These are phyloP conservation scores for Paulownia fortunei DNA, from an alignment of 257 asterid species.

Conservation along the genomic window DNA sequence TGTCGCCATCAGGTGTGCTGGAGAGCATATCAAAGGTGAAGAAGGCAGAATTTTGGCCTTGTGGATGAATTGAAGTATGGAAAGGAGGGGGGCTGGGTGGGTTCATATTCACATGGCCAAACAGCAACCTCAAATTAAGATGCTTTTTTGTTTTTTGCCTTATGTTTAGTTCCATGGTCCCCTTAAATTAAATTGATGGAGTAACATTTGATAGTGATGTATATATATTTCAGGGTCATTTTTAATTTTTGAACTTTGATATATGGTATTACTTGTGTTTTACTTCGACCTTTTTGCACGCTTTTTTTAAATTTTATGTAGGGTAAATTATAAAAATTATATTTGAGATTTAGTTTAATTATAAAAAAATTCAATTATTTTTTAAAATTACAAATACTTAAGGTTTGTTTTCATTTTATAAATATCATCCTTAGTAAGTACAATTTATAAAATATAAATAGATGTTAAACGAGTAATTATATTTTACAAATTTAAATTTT, in stretches of 20 bases:
- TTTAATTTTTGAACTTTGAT: neutral
- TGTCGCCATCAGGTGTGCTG: slow-evolving; percentile 66
- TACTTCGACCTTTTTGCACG: neutral
- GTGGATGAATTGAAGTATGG: neutral
- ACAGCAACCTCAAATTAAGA: neutral
- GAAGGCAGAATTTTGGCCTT: slow-evolving; percentile 79
- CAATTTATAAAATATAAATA: too few relatives aligned
- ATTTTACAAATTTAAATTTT: too few relatives aligned
- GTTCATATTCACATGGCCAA: neutral
- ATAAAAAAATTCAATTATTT: too few relatives aligned
- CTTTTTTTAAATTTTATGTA: too few relatives aligned
- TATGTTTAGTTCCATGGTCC: neutral
- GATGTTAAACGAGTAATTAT: too few relatives aligned
- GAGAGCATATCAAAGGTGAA: slow-evolving; percentile 82
- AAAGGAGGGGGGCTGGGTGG: neutral
- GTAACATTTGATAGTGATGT: neutral
- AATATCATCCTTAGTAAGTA: too few relatives aligned
- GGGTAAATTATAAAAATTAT: too few relatives aligned
- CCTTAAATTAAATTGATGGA: neutral
- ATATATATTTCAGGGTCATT: neutral
- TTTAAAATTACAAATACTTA: too few relatives aligned
- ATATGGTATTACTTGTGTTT: neutral
- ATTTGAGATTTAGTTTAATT: too few relatives aligned
- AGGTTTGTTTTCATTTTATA: too few relatives aligned
- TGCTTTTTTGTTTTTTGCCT: neutral